Evolutionary conservation across 352 stramenopile genomes (phyloP).

Genomic region (Pythium vanterpoolii): DNA sequence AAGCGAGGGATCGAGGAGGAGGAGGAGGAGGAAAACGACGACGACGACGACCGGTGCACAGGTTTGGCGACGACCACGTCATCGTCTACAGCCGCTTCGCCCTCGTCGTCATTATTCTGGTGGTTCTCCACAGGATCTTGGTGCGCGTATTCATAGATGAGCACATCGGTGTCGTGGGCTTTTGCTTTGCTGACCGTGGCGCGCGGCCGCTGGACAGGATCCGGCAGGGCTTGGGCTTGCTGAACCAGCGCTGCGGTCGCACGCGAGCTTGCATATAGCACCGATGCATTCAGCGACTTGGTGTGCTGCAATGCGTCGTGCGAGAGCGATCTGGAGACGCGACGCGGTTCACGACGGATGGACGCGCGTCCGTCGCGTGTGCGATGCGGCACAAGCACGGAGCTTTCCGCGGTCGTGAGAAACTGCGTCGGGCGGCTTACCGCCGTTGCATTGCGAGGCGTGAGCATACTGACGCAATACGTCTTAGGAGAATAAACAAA

Average conservation of each 20-base stretch:
- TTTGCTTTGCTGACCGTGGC: background rate
- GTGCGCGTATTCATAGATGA: constrained; percentile 10
- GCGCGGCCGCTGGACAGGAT: background rate
- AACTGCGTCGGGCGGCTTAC: background rate
- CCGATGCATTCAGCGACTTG: constrained; percentile 1
- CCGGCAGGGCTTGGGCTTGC: constrained; percentile 10
- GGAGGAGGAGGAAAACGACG: too few species aligned
- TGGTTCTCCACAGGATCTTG: background rate
- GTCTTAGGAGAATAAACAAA: too few species aligned
- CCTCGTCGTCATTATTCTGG: background rate
- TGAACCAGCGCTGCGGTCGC: constrained; percentile 5
- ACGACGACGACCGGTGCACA: constrained; percentile 1
- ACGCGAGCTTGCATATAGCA: background rate
- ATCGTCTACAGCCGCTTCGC: constrained; percentile 7
- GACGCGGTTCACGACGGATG: background rate
- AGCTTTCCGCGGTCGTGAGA: constrained; percentile 5
- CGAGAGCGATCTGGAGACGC: background rate
- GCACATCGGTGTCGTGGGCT: background rate
- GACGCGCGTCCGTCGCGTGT: background rate
- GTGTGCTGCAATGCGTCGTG: background rate
- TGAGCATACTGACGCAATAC: too few species aligned
- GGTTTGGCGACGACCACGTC: background rate
- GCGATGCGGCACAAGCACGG: background rate
- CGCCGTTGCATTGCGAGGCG: background rate
- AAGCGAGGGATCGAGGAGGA: constrained; percentile 24